phyloP scores from a whole-genome alignment of 1,139 yeast genomes.

The Yamadazyma dendronema region DNA sequence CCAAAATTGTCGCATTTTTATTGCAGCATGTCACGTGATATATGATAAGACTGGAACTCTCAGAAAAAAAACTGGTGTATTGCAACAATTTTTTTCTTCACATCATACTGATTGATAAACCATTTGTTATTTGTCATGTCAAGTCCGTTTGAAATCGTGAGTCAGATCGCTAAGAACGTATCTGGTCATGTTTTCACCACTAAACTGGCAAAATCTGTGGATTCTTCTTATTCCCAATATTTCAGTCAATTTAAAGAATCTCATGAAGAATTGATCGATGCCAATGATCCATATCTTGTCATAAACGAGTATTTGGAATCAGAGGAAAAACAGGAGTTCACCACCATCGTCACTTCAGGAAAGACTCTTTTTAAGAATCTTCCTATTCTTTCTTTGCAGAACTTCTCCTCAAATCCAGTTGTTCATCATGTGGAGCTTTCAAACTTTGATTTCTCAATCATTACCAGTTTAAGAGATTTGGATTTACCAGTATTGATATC shows the following conservation, averaged over 20 bases:
- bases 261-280: conserved; percentile 30
- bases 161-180: conserved; percentile 17
- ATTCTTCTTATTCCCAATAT: conserved; percentile 27
- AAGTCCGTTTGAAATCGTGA: conserved; percentile 16
- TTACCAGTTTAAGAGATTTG: conserved; percentile 71
- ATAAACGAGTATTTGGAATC: conserved; percentile 30
- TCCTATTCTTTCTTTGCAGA: conserved; percentile 51
- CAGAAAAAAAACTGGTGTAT: conserved; percentile 1
- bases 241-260: conserved; percentile 23
- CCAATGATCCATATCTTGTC: conserved; percentile 54
- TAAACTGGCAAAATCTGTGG: conserved; percentile 48
- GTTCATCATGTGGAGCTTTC: conserved; percentile 62
- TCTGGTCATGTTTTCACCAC: conserved; percentile 40
- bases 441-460: conserved; percentile 59
- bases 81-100: too few species aligned
- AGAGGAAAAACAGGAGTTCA: conserved; percentile 18
- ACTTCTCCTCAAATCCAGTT: conserved; percentile 42
- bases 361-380: conserved; percentile 48
- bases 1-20: too few species aligned
- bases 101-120: not conserved
- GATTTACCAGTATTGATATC: conserved; percentile 66
- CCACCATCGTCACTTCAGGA: conserved; percentile 55
- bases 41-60: conserved; percentile 8
- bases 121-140: conserved; percentile 2
- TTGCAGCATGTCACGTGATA: conserved; percentile 16